Conservation (phyloP, 2,329 filamentous ascomycete genomes). For the Cladosporium sp. region DNA sequence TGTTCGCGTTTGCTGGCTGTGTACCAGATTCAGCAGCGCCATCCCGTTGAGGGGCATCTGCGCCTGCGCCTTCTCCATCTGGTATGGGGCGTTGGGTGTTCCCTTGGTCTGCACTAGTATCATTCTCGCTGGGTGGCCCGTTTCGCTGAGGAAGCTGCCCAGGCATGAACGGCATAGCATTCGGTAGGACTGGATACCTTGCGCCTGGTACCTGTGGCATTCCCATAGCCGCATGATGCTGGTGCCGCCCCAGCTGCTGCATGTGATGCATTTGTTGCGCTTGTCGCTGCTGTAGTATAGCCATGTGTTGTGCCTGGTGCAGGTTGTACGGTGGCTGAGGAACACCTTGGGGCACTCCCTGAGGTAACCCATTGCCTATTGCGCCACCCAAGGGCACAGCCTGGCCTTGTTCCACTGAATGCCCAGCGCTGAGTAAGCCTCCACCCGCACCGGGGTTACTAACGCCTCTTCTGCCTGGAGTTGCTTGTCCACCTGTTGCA, state of each 20-base stretch:
- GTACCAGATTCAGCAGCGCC: background rate
- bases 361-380: background rate
- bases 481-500: background rate
- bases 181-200: background rate
- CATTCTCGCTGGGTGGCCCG: background rate
- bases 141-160: background rate
- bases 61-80: background rate
- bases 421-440: background rate
- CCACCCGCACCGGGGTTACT: slow-evolving; percentile 6
- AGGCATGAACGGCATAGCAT: background rate
- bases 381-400: background rate
- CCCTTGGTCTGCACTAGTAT: background rate
- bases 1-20: background rate
- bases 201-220: background rate
- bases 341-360: background rate
- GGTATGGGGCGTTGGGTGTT: background rate
- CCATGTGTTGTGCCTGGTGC: slow-evolving; percentile 8
- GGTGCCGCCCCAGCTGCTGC: slow-evolving; percentile 14
- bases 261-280: slow-evolving; percentile 9
- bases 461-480: slow-evolving; percentile 8
- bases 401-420: background rate
- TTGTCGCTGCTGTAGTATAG: slow-evolving; percentile 16
- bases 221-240: slow-evolving; percentile 9
- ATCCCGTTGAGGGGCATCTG: background rate
- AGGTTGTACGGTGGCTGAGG: background rate